These are phyloP conservation scores for Solanum megistacrolobum DNA, from an alignment of 257 asterid species.

Conservation along the genomic window DNA sequence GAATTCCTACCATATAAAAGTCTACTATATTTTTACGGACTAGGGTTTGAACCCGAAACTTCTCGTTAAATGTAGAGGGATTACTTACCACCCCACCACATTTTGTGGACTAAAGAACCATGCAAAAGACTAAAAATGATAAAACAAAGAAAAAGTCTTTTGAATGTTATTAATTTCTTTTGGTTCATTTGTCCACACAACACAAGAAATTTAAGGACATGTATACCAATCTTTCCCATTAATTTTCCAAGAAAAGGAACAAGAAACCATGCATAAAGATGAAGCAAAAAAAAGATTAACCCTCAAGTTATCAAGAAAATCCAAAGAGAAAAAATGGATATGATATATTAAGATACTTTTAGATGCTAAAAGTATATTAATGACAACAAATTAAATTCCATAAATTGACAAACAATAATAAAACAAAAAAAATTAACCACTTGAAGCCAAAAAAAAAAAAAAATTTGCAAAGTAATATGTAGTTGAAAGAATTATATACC, in stretches of 20 bases:
- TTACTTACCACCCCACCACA: background rate
- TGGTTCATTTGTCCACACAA: background rate
- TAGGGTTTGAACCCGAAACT: background rate
- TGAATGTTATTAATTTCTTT: background rate
- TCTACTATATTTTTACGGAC: accelerated
- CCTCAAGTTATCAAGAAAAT: background rate
- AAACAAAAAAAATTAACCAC: background rate
- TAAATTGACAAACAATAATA: background rate
- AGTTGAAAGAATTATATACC: background rate
- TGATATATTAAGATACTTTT: background rate
- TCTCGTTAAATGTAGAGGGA: background rate
- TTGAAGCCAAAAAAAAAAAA: background rate
- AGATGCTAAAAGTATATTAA: background rate
- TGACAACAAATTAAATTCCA: background rate
- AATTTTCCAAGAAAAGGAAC: background rate
- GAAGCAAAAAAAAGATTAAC: background rate
- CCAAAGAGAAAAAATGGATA: background rate
- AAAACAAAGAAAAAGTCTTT: background rate
- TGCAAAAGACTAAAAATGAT: background rate
- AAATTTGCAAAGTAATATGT: background rate
- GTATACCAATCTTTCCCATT: background rate
- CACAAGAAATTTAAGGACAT: background rate
- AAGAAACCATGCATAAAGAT: background rate
- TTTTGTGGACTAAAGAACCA: background rate
- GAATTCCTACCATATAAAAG: background rate